Percentiles rank a stretch among this genome's conserved stretches.
Conservation (phyloP, 306 rosid species). For the Trichosanthes truncata region DNA sequence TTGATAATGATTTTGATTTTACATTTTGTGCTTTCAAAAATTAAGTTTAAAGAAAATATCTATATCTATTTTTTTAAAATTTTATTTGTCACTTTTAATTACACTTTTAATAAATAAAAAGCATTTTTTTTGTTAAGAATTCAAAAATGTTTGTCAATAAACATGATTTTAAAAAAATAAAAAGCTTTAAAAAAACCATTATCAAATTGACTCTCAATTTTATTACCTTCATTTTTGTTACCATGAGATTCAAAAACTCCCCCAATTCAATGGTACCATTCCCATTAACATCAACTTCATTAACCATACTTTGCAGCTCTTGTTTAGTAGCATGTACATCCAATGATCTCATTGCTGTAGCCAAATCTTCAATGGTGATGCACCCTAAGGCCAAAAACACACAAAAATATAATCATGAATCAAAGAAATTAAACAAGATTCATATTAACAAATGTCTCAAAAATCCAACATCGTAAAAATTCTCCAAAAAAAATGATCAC, state of each 20-base stretch:
- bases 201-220: too few species aligned
- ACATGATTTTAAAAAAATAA: too few species aligned
- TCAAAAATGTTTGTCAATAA: too few species aligned
- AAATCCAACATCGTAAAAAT: neutral
- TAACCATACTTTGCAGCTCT: slow-evolving; percentile 49
- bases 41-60: too few species aligned
- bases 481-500: neutral
- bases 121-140: too few species aligned
- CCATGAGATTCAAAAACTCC: slow-evolving; percentile 64
- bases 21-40: too few species aligned
- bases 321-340: slow-evolving; percentile 41
- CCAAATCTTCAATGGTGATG: slow-evolving; percentile 53
- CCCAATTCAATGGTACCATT: slow-evolving; percentile 17
- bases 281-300: slow-evolving; percentile 36
- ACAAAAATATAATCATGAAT: neutral
- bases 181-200: too few species aligned
- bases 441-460: neutral
- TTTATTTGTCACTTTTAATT: too few species aligned
- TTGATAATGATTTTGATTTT: too few species aligned
- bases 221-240: slow-evolving; percentile 43
- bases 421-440: neutral
- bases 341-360: slow-evolving; percentile 39
- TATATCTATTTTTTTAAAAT: too few species aligned
- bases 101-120: too few species aligned
- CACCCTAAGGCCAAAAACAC: too few species aligned